Evolutionary conservation across 495 filamentous ascomycete species (phyloP), one percentile per base, ranked within the genome.

Genomic region (Neurospora sp.): DNA sequence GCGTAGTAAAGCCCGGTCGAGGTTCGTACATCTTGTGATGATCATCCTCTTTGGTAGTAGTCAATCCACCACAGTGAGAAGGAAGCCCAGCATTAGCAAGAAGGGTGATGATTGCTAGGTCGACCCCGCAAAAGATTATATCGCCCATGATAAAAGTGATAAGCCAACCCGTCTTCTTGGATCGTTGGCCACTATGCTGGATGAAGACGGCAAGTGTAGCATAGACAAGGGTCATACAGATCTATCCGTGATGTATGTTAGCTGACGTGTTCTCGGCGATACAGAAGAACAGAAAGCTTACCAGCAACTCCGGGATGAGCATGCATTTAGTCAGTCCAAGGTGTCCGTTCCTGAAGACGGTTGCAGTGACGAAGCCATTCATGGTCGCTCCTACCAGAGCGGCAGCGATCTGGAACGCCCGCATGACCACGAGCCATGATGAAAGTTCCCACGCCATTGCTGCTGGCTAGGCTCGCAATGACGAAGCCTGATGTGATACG

Each of bases 321-420:
- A 82, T 80, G 35, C 71, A 72, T 3, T 74, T 45, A 8, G 82
- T 74, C 4, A 81, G 70, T 12, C 79, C 77, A 2, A 79, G 73
- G 0, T 72, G 53, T 35, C 53, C 70, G 9, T 78, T 75, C 27
- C 6, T 20, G 69, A 79, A 75, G 40, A 84, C 78, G 27, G 73
- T 74, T 27, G 77, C 76, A 3, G 82, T 74, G 39, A 82, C 65
- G 72, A 81, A 84, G 37, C 82, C 81, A 65, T 85, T 83, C 70
- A 82, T 73, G 22, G 70, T 74, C 22, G 74, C 74, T 16, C 76
- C 78, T 1, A 75, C 69, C 16, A 83, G 72, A 27, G 78, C 74
- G 2, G 73, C 78, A 40, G 75, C 16, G 27, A 81, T 68, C 75
- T 84, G 82, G 48, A 79, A 73, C 8, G 76, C 59, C 59, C 83